These are phyloP conservation scores for Dothistroma septosporum DNA, from an alignment of 2,329 filamentous ascomycete species.

Conservation along the genomic window DNA sequence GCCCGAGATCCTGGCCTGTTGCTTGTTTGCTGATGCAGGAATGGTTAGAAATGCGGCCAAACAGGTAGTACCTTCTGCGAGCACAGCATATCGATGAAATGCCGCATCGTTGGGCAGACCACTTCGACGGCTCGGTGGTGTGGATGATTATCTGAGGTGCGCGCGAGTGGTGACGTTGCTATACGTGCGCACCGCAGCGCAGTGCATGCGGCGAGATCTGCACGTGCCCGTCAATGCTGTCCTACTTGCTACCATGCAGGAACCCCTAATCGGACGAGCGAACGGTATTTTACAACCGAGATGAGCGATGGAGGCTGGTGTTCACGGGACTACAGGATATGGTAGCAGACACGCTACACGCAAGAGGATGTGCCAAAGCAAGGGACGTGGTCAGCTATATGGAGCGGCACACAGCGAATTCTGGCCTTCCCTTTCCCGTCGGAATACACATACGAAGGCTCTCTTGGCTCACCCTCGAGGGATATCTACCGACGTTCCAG, in stretches of 20 bases:
- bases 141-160: neutral
- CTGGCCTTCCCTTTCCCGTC: too few species aligned
- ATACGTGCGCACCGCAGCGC: neutral
- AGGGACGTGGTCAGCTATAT: too few species aligned
- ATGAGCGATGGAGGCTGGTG: neutral
- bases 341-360: too few species aligned
- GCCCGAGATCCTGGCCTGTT: neutral
- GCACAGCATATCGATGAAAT: neutral
- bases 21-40: neutral
- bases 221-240: conserved; percentile 3
- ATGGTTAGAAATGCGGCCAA: neutral
- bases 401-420: too few species aligned
- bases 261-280: neutral
- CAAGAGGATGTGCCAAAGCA: too few species aligned
- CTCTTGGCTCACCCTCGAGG: neutral
- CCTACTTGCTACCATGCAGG: neutral
- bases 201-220: neutral
- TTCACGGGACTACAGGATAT: neutral
- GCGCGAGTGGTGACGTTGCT: neutral
- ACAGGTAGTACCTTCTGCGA: neutral
- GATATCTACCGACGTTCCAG: neutral
- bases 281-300: neutral
- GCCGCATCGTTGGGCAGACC: neutral
- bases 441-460: too few species aligned
- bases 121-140: neutral